Evolutionary conservation across 2,329 filamentous ascomycete species (phyloP), one percentile per base, ranked within the genome.

Genomic region (Colletotrichum incanum): DNA sequence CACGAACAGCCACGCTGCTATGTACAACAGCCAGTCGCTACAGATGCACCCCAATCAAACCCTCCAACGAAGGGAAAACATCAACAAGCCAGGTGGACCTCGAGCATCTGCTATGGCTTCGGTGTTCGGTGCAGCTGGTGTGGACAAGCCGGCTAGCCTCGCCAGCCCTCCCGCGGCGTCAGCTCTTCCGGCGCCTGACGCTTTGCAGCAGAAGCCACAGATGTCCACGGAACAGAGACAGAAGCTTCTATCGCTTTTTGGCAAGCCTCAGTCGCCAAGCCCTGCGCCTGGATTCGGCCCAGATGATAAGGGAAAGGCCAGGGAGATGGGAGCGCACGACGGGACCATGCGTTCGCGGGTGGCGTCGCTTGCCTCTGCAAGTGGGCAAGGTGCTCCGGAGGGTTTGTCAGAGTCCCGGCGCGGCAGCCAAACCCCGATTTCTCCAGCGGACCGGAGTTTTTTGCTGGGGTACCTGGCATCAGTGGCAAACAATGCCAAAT

Each of bases 381-480:
- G 76, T 37, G 82, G 81, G 16, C 83, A 84, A 31, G 76, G 68
- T 9, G 72, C 60, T 2, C 74, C 74, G 12, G 76, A 74, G n/a
- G 74, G 74, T 34, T 55, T 54, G 70, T 76, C 79, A 1, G 74
- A 76, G 6, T 83, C 82, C 47, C 82, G 86, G 50, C 83, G 86
- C 14, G 85, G 84, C 23, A 88, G 86, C 73, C 84, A 88, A 77
- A 85, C 86, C 41, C 84, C 88, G 16, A 90, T 91, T 55, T 93
- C 92, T 5, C 89, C 93, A 0, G 92, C 90, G 0, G 92, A 96
- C 76, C 92, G 93, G 78, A 91, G 87, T 20, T 96, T 96, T 77
- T 83, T 97, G 78, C 85, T 96, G 63, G 92, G 89, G 12, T 96
- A 94, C 78, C 83, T 97, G 76, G 90, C 94, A 74, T 85, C 85